Percentiles rank a stretch among this genome's conserved stretches.
Conservation (phyloP, 176 grass and related monocot genomes). For the Oryza meridionalis region DNA sequence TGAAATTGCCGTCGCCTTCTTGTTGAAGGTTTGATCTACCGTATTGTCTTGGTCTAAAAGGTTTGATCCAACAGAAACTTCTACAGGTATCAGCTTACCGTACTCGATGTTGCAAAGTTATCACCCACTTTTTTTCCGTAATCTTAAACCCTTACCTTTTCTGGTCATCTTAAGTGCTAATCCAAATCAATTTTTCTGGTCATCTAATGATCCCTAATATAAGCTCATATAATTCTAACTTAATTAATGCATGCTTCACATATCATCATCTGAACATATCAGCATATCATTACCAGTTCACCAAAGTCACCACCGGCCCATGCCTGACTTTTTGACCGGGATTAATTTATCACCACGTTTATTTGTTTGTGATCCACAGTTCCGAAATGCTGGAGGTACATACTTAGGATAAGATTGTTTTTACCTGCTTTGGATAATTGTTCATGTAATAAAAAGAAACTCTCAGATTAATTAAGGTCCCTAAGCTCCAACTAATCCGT, state of each 20-base stretch:
- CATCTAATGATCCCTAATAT: neutral
- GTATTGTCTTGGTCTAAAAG: neutral
- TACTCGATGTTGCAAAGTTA: neutral
- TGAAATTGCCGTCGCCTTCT: neutral
- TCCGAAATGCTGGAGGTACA: neutral
- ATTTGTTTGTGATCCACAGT: neutral
- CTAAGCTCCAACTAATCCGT: neutral
- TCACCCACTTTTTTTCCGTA: neutral
- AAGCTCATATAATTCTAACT: neutral
- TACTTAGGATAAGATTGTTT: neutral
- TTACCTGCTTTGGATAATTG: neutral
- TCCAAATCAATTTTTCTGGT: neutral
- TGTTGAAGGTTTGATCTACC: neutral
- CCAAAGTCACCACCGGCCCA: neutral
- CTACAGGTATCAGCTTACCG: neutral
- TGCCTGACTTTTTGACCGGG: neutral
- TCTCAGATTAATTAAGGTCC: neutral
- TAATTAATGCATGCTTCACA: neutral
- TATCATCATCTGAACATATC: neutral
- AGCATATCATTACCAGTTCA: neutral
- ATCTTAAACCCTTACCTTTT: neutral
- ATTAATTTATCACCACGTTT: conserved; percentile 14
- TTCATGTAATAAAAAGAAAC: neutral
- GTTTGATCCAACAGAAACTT: neutral
- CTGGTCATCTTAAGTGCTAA: neutral